Evolutionary conservation across 805 yeast species (phyloP).

Genomic region (Kazachstania kunashirensis): DNA sequence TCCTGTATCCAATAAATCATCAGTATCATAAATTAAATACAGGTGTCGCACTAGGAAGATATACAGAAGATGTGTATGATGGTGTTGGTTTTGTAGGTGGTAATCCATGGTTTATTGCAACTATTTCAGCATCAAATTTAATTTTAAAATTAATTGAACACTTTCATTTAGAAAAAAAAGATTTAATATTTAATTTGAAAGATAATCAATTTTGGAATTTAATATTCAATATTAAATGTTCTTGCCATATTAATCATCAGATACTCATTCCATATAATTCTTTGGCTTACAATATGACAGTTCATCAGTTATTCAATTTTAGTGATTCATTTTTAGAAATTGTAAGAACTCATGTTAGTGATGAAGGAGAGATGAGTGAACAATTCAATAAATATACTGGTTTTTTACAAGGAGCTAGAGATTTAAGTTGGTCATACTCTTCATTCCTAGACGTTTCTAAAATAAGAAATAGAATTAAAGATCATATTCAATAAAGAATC

Average conservation of each 20-base stretch:
- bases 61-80: slow-evolving; percentile 86
- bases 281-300: slow-evolving; percentile 37
- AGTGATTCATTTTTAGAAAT: slow-evolving; percentile 60
- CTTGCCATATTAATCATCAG: not conserved
- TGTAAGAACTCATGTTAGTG: slow-evolving; percentile 49
- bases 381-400: slow-evolving; percentile 79
- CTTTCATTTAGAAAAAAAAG: slow-evolving; percentile 31
- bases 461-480: slow-evolving; percentile 39
- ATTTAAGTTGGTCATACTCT: slow-evolving; percentile 87
- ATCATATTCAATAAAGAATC: too few relatives aligned
- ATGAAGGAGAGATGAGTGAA: slow-evolving; percentile 70
- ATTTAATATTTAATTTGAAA: slow-evolving; percentile 34
- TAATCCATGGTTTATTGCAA: slow-evolving; percentile 87
- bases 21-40: slow-evolving; percentile 31
- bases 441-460: slow-evolving; percentile 61
- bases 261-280: slow-evolving; percentile 21
- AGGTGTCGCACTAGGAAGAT: slow-evolving; percentile 73
- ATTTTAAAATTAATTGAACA: slow-evolving; percentile 46
- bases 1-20: slow-evolving; percentile 69
- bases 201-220: slow-evolving; percentile 21
- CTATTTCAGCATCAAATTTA: slow-evolving; percentile 59
- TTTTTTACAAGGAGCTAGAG: slow-evolving; percentile 76
- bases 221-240: slow-evolving; percentile 6
- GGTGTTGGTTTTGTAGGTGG: slow-evolving; percentile 68
- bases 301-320: slow-evolving; percentile 39